Base-by-base conservation (phyloP, 2,329 filamentous ascomycete genomes). In the Alternaria triticina region DNA sequence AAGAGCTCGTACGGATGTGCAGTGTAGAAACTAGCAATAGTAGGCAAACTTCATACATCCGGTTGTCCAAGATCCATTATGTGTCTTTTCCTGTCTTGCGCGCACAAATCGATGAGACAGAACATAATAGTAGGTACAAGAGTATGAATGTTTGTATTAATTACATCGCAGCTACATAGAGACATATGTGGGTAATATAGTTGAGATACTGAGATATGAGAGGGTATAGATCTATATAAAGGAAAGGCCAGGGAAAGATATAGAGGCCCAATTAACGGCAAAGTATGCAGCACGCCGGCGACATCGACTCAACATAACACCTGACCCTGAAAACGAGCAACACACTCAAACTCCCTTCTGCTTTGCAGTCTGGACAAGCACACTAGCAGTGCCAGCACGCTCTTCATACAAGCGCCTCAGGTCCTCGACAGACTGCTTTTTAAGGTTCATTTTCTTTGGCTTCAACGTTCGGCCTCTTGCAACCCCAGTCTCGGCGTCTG, bases 381-480 rank as follows among this genome's bases (percentile, higher is more conserved):
- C 73, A 61, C 70, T 73, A 45, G 76, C 82, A 13, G 82, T 81
- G 3, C 77, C 80, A 8, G 79, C 81, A 47, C 83, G 70, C 68
- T 85, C 83, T 68, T 85, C 83, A 62, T 84, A 85, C 57, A 85
- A 68, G 65, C 80, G 71, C 57, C 83, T 73, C 63, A 85, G 65
- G 70, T 85, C 82, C 49, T 85, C 83, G 5, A 85, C 83, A 17
- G 78, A 81, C 50, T 79, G 74, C 66, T 84, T 83, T 66, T 80
- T 81, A 45, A 83, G 46, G 45, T 82, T 80, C 33, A 84, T 68
- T 57, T 75, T 82, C n/a, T 66, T 68, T 4, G 57, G 76, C 64
- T 40, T 80, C 70, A 76, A 61, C 49, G 64, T 63, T 33, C 68
- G 62, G 1, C 69, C 68, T 40, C 27, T 58, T 4, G 61, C 57